Evolutionary conservation across 2,329 filamentous ascomycete genomes (phyloP).

Genomic region (Decorospora gaudefroyi): DNA sequence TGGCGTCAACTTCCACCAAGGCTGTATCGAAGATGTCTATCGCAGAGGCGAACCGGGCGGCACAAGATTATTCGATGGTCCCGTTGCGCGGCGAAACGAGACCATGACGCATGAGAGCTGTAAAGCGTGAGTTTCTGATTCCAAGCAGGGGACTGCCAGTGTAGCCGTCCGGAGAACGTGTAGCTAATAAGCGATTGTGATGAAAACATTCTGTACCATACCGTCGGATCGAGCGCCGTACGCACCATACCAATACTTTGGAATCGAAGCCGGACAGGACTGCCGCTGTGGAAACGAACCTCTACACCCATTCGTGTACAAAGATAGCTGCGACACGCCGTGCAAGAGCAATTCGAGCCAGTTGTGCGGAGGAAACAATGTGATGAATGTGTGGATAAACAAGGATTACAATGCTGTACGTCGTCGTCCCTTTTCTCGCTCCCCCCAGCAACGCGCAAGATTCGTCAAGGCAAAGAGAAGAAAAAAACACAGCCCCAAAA

Average conservation of each 20-base stretch:
- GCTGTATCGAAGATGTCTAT: conserved; percentile 1
- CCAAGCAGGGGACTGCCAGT: no score
- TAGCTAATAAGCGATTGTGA: background rate
- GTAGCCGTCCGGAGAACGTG: no score
- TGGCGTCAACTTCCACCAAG: background rate
- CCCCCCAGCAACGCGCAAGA: no score
- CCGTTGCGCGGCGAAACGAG: background rate
- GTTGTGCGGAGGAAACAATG: conserved; percentile 11
- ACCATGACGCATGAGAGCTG: conserved; percentile 4
- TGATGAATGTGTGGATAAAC: conserved; percentile 9
- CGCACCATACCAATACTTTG: conserved; percentile 18
- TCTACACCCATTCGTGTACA: background rate
- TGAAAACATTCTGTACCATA: conserved; percentile 13
- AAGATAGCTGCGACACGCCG: background rate
- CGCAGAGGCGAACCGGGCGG: background rate
- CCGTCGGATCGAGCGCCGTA: background rate
- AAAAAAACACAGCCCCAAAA: no score
- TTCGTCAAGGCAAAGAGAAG: no score
- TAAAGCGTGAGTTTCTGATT: conserved; percentile 1
- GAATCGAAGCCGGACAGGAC: conserved; percentile 3
- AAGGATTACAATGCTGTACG: conserved; percentile 6
- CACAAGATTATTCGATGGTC: conserved; percentile 5
- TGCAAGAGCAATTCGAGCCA: conserved; percentile 1
- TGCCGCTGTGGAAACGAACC: conserved; percentile 15
- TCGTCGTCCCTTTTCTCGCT: no score